Evolutionary conservation across 441 rosid species (phyloP).

Genomic region (Adansonia madagascariensis): DNA sequence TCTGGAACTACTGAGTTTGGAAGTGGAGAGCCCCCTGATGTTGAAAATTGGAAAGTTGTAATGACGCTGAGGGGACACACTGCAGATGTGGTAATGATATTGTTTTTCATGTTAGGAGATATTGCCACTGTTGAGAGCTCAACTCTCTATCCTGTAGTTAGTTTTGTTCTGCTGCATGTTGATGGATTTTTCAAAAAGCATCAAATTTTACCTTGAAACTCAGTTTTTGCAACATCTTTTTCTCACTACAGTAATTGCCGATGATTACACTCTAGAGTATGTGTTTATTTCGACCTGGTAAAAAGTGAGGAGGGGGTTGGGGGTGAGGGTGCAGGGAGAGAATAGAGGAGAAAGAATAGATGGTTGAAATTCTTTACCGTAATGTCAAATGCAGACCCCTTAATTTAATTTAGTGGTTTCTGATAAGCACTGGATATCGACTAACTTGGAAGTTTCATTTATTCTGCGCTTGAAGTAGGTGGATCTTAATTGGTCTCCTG

Average conservation of each 20-base stretch:
- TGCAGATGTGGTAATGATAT: conserved; percentile 94
- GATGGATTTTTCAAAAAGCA: neutral
- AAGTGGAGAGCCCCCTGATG: conserved; percentile 95
- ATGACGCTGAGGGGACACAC: conserved; percentile 97
- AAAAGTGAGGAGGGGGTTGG: neutral
- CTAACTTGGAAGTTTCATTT: conserved; percentile 47
- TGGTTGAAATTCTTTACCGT: neutral
- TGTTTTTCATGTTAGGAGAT: conserved; percentile 23
- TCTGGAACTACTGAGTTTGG: conserved; percentile 97
- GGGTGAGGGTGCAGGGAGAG: neutral
- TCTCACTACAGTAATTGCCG: neutral
- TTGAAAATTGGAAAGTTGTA: conserved; percentile 97
- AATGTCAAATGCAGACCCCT: neutral
- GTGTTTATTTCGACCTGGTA: neutral
- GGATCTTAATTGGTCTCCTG: conserved; percentile 99
- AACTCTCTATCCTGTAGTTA: neutral
- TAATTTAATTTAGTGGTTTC: conserved; percentile 13
- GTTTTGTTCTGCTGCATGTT: conserved; percentile 16
- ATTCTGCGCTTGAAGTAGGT: conserved; percentile 87
- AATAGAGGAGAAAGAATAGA: neutral
- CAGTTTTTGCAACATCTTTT: neutral
- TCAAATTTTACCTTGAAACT: conserved; percentile 4
- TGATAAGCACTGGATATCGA: conserved; percentile 30
- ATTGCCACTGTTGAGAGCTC: neutral
- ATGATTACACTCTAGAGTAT: neutral